These are phyloP conservation scores for Sclerotinia spermophila DNA, from an alignment of 2,329 filamentous ascomycete genomes.

Conservation along the genomic window DNA sequence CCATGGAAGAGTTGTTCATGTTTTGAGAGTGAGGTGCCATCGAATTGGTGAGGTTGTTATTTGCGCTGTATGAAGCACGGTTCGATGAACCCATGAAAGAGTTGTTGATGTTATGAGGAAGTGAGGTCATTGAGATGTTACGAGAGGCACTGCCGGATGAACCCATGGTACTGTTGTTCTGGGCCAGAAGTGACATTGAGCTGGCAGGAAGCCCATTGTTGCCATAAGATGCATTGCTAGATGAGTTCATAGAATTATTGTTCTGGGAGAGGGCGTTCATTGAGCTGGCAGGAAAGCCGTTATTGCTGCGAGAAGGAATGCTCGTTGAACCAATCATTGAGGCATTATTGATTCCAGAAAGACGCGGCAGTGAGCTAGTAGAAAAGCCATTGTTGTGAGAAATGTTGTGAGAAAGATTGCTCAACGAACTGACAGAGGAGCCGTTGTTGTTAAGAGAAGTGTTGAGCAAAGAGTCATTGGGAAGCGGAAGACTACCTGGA, in stretches of 20 bases:
- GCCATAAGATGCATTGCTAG: not conserved
- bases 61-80: not conserved
- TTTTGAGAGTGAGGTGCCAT: not conserved
- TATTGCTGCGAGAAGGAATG: not conserved
- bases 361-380: not conserved
- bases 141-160: not conserved
- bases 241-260: not conserved
- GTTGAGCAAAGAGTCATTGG: not conserved
- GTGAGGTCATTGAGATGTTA: not conserved
- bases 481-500: not conserved
- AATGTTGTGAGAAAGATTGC: not conserved
- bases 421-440: not conserved
- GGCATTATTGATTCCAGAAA: not conserved
- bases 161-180: not conserved
- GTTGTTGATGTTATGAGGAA: not conserved
- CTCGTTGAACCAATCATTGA: not conserved
- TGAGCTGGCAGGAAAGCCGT: not conserved
- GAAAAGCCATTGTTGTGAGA: not conserved
- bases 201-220: not conserved
- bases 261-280: not conserved
- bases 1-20: not conserved
- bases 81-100: not conserved
- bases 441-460: not conserved
- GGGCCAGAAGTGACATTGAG: not conserved
- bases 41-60: not conserved